phyloP scores from a whole-genome alignment of 768 basidiomycete genomes.

The Mycena maculata region DNA sequence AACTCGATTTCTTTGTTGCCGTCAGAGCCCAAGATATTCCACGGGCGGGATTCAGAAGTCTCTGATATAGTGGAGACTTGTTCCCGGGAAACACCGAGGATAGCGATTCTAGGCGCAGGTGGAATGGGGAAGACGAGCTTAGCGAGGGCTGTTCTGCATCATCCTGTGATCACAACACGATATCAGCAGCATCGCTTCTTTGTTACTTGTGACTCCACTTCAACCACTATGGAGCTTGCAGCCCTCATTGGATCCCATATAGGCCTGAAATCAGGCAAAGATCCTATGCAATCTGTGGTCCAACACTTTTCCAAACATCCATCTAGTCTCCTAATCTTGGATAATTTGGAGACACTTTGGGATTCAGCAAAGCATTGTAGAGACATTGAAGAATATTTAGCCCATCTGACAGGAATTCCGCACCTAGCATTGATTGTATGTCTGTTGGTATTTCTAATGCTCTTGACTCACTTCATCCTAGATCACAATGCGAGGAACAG shows the following conservation, averaged over 20 bases:
- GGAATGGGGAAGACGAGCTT: too few species aligned
- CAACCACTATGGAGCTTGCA: neutral
- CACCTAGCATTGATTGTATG: too few species aligned
- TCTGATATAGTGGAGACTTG: too few species aligned
- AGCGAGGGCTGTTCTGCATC: neutral
- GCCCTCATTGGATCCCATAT: neutral
- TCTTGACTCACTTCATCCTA: neutral
- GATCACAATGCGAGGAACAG: constrained; percentile 18
- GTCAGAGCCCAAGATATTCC: too few species aligned
- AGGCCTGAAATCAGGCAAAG: neutral
- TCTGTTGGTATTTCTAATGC: neutral
- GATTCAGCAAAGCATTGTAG: neutral
- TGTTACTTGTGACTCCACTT: neutral
- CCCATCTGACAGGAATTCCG: neutral
- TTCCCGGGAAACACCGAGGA: too few species aligned
- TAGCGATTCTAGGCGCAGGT: too few species aligned
- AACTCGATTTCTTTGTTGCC: neutral
- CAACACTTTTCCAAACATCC: neutral
- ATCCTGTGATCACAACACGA: neutral
- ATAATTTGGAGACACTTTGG: too few species aligned
- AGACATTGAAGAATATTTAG: constrained; percentile 2
- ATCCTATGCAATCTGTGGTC: neutral
- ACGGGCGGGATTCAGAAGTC: too few species aligned
- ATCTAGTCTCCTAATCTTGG: neutral
- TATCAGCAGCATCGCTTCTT: neutral